These are phyloP conservation scores for Plasmodium berghei DNA, from an alignment of 169 alveolate genomes.

Conservation along the genomic window DNA sequence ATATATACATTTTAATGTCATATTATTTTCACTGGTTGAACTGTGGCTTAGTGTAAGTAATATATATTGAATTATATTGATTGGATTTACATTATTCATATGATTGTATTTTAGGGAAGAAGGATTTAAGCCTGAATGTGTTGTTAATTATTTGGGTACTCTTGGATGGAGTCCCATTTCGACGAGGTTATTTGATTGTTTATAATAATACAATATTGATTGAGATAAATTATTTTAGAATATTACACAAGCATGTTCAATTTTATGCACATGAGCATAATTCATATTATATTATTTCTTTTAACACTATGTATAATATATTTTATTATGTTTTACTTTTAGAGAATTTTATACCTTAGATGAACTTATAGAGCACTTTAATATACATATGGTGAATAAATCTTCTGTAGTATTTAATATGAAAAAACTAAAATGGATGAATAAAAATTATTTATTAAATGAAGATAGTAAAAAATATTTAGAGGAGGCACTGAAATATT, in stretches of 20 bases:
- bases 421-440: constrained; percentile 75
- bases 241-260: not conserved
- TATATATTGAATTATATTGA: no score
- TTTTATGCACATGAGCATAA: not conserved
- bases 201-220: not conserved
- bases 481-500: constrained; percentile 24
- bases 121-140: constrained; percentile 66
- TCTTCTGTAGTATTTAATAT: constrained; percentile 68
- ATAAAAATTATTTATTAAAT: constrained; percentile 39
- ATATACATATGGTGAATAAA: constrained; percentile 34
- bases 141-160: constrained; percentile 62
- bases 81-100: no score
- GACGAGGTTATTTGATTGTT: constrained; percentile 17
- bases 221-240: not conserved
- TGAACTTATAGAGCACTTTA: constrained; percentile 32
- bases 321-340: not conserved
- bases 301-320: no score
- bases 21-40: no score
- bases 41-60: no score
- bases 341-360: constrained; percentile 69
- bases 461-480: constrained; percentile 47
- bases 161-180: constrained; percentile 69
- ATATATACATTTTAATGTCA: not conserved
- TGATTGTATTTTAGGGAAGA: constrained; percentile 20
- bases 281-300: not conserved